A percentile compares a stretch with the other conserved stretches of the same genome.
Evolutionary conservation across 257 asterid species (phyloP).

Genomic region (Solanum arcanum): DNA sequence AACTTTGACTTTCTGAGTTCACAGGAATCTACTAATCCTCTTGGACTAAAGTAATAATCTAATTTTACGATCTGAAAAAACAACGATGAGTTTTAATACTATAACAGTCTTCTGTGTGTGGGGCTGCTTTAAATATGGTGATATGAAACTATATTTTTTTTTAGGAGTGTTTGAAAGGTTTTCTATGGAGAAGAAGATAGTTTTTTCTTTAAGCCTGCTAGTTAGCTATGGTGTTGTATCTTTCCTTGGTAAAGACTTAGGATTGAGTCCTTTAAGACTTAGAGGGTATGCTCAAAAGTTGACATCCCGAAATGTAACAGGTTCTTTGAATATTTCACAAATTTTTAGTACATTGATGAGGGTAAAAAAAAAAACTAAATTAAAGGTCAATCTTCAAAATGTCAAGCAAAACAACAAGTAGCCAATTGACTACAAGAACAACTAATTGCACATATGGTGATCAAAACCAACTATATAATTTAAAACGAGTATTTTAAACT

Average conservation of each 20-base stretch:
- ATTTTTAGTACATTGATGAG: not conserved
- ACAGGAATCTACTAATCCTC: not conserved
- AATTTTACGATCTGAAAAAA: not conserved
- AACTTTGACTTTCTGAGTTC: not conserved
- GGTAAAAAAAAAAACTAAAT: not conserved
- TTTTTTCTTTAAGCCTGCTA: not conserved
- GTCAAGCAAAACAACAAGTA: not conserved
- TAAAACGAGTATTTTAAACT: not conserved
- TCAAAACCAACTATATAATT: not conserved
- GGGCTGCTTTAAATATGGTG: not conserved
- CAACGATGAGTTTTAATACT: not conserved
- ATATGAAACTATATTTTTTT: not conserved
- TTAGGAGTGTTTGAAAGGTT: not conserved
- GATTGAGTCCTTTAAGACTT: not conserved
- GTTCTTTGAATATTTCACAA: not conserved
- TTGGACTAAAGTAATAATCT: not conserved
- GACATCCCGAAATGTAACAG: not conserved
- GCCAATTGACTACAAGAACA: not conserved
- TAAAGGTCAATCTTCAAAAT: not conserved
- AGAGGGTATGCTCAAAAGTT: not conserved
- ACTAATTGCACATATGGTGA: not conserved
- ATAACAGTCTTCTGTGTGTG: not conserved
- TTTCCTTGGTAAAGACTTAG: not conserved
- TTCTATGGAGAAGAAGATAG: not conserved
- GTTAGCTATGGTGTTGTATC: not conserved